Conservation (phyloP, 495 filamentous ascomycete species). For the Podospora pseudopauciseta region DNA sequence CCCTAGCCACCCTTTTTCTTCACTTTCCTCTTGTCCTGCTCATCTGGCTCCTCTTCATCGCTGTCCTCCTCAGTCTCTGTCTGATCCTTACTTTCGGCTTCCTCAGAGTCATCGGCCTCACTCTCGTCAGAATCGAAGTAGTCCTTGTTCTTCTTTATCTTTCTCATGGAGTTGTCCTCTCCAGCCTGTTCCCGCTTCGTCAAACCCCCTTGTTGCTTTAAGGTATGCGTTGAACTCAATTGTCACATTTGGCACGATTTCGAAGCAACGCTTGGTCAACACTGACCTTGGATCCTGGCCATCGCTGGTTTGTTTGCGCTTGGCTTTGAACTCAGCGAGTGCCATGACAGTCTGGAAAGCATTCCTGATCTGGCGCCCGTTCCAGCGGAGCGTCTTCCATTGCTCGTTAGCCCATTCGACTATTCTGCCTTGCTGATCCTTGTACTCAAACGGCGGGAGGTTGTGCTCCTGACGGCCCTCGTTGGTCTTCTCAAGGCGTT, state of each 20-base stretch:
- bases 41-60: neutral
- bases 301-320: conserved; percentile 17
- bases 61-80: neutral
- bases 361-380: conserved; percentile 48
- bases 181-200: neutral
- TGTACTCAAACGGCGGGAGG: conserved; percentile 17
- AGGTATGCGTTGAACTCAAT: conserved; percentile 29
- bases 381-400: conserved; percentile 33
- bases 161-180: neutral
- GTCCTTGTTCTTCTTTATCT: neutral
- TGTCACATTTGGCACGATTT: conserved; percentile 25
- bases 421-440: conserved; percentile 16
- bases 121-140: neutral
- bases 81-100: neutral
- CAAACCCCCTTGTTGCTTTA: conserved; percentile 10
- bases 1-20: neutral
- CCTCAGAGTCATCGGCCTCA: neutral
- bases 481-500: conserved; percentile 26
- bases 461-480: conserved; percentile 14
- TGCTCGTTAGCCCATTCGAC: conserved; percentile 19
- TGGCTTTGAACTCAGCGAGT: conserved; percentile 33
- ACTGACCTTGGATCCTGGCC: neutral
- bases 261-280: conserved; percentile 22
- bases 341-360: conserved; percentile 41
- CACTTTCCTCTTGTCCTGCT: neutral